Conservation (phyloP, 768 basidiomycete species). For the Kwoniella pini region DNA sequence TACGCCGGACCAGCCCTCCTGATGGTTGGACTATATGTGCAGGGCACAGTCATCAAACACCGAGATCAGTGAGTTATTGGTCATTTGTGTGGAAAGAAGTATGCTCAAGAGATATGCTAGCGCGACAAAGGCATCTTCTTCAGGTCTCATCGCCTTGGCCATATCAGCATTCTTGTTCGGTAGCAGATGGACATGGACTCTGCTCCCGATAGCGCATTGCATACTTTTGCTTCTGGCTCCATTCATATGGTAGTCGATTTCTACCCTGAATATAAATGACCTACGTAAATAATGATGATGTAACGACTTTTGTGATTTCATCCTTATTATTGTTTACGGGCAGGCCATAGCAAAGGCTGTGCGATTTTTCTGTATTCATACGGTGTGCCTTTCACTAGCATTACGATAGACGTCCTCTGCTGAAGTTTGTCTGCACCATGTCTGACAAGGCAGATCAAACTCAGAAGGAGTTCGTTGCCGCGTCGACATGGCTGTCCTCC, state of each 20-base stretch:
- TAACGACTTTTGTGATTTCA: not conserved
- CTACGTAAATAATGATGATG: constrained; percentile 11
- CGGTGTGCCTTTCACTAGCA: too few species aligned
- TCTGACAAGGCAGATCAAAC: not conserved
- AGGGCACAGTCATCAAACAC: not conserved
- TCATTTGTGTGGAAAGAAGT: too few species aligned
- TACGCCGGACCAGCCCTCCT: constrained; percentile 22
- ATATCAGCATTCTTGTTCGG: constrained; percentile 8
- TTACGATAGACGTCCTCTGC: too few species aligned
- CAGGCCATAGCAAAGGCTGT: too few species aligned
- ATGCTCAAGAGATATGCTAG: not conserved
- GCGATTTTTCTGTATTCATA: too few species aligned
- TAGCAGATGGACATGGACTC: constrained; percentile 18
- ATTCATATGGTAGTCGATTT: constrained; percentile 1
- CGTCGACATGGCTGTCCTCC: constrained; percentile 40
- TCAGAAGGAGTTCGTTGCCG: constrained; percentile 34
- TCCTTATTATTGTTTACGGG: too few species aligned
- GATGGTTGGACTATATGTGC: constrained; percentile 8
- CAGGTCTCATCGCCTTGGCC: not conserved
- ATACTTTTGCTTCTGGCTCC: not conserved
- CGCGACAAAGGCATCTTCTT: not conserved
- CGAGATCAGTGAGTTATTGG: constrained; percentile 7
- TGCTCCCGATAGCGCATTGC: not conserved
- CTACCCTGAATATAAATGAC: not conserved
- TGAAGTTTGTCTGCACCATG: not conserved